phyloP scores from a whole-genome alignment of 306 rosid species.

The Bauhinia variegata region DNA sequence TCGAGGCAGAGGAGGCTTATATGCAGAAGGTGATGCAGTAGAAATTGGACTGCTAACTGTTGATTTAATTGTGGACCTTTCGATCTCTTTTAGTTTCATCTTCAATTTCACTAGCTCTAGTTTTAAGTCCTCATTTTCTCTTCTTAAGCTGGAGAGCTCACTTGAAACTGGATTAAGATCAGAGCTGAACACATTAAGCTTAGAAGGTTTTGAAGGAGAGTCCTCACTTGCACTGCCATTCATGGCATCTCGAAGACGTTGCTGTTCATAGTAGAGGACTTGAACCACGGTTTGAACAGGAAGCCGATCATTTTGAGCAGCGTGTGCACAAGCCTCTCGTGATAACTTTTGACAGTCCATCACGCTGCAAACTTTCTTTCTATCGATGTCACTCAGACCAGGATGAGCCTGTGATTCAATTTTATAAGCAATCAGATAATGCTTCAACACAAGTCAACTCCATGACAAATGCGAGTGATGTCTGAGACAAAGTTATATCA shows the following conservation, averaged over 20 bases:
- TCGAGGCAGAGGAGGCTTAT: constrained; percentile 76
- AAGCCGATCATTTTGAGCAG: constrained; percentile 93
- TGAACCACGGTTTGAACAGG: constrained; percentile 96
- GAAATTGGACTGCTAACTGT: constrained; percentile 54
- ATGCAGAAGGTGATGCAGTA: constrained; percentile 47
- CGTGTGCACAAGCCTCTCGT: constrained; percentile 91
- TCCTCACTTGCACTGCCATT: constrained; percentile 45
- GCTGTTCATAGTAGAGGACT: constrained; percentile 91
- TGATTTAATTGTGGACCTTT: constrained; percentile 45
- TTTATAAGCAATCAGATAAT: constrained; percentile 21
- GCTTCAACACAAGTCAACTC: too few species aligned
- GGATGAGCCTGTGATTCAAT: constrained; percentile 84
- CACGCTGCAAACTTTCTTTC: constrained; percentile 88
- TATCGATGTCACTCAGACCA: constrained; percentile 78
- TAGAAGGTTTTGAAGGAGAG: constrained; percentile 54
- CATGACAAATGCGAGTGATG: neutral
- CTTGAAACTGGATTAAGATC: constrained; percentile 54
- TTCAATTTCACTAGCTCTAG: constrained; percentile 75
- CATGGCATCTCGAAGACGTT: constrained; percentile 85
- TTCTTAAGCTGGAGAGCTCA: constrained; percentile 61
- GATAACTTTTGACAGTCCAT: constrained; percentile 97
- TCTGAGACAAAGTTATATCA: neutral
- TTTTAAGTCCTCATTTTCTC: constrained; percentile 79
- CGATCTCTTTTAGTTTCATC: constrained; percentile 72
- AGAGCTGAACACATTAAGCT: constrained; percentile 49